Evolutionary conservation across 768 basidiomycete genomes (phyloP).

Genomic region (Collybia sp.): DNA sequence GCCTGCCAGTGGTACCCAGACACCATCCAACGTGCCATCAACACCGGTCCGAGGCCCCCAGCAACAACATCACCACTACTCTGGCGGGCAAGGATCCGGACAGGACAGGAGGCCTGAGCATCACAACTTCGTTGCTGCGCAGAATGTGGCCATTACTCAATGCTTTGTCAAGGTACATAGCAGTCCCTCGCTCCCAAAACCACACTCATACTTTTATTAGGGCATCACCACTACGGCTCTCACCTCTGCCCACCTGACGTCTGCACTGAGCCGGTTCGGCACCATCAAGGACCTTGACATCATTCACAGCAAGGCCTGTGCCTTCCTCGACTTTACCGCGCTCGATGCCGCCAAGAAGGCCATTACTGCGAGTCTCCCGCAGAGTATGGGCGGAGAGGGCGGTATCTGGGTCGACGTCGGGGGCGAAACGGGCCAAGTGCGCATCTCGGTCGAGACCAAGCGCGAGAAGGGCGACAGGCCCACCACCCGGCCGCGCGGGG

Average conservation of each 20-base stretch:
- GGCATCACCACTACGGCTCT: constrained; percentile 66
- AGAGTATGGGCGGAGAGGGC: constrained; percentile 78
- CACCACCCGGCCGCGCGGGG: constrained; percentile 55
- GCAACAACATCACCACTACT: constrained; percentile 31
- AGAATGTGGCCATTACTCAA: constrained; percentile 61
- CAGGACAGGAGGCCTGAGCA: constrained; percentile 25
- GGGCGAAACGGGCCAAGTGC: constrained; percentile 41
- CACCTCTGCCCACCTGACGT: constrained; percentile 42
- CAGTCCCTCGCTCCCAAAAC: too few relatives aligned
- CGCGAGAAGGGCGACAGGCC: constrained; percentile 90
- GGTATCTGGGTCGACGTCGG: constrained; percentile 76
- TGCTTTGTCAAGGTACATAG: constrained; percentile 87
- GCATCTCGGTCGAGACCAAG: constrained; percentile 81
- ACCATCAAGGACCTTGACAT: constrained; percentile 86
- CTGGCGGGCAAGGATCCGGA: constrained; percentile 10
- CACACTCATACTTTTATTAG: constrained; percentile 23
- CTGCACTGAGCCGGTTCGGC: constrained; percentile 64
- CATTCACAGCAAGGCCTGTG: constrained; percentile 84
- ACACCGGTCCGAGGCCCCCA: constrained; percentile 18
- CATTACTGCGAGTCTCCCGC: constrained; percentile 67
- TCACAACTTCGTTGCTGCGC: constrained; percentile 51
- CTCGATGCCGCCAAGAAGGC: constrained; percentile 84
- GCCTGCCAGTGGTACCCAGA: constrained; percentile 27
- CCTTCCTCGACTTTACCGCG: constrained; percentile 84
- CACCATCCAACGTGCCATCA: constrained; percentile 18